These are phyloP conservation scores for Scopulariopsis brevicaulis DNA, from an alignment of 2,329 filamentous ascomycete species.

Conservation along the genomic window DNA sequence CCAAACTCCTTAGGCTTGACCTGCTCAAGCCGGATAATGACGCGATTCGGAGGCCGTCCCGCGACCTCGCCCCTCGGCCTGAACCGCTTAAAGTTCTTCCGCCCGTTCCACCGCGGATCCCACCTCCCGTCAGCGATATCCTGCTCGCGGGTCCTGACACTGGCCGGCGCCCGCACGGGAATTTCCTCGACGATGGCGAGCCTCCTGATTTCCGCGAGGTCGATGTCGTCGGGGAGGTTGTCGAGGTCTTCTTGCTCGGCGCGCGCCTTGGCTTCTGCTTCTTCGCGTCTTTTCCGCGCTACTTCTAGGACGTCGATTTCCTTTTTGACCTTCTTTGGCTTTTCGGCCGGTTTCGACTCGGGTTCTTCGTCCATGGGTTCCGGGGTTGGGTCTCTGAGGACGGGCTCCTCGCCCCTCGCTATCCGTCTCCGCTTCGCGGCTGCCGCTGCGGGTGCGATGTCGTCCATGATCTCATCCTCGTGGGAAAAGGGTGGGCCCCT, in stretches of 20 bases:
- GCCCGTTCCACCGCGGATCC: constrained; percentile 85
- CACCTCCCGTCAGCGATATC: constrained; percentile 51
- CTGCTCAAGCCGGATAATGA: constrained; percentile 63
- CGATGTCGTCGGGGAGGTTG: constrained; percentile 48
- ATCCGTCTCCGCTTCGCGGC: constrained; percentile 70
- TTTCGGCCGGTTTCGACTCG: constrained; percentile 15
- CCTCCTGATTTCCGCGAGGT: constrained; percentile 61
- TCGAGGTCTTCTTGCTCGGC: constrained; percentile 42
- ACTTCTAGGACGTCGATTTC: constrained; percentile 60
- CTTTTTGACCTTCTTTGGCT: constrained; percentile 38
- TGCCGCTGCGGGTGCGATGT: constrained; percentile 64
- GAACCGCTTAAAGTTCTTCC: constrained; percentile 95
- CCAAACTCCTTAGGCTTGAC: constrained; percentile 61
- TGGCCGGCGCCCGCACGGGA: constrained; percentile 37
- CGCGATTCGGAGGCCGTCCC: constrained; percentile 28
- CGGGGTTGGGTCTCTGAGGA: constrained; percentile 11
- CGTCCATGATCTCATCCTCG: constrained; percentile 51
- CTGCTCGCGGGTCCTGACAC: constrained; percentile 27
- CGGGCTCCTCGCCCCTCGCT: constrained; percentile 37
- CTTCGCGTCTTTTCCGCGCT: constrained; percentile 46
- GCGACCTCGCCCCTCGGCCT: constrained; percentile 39
- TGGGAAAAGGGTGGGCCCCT: constrained; percentile 29
- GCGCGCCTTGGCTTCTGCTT: constrained; percentile 53
- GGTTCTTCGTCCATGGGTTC: constrained; percentile 11
- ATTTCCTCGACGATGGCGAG: constrained; percentile 71